phyloP scores from a whole-genome alignment of 2,329 filamentous ascomycete species.

The Torrubiellomyces zombiae region DNA sequence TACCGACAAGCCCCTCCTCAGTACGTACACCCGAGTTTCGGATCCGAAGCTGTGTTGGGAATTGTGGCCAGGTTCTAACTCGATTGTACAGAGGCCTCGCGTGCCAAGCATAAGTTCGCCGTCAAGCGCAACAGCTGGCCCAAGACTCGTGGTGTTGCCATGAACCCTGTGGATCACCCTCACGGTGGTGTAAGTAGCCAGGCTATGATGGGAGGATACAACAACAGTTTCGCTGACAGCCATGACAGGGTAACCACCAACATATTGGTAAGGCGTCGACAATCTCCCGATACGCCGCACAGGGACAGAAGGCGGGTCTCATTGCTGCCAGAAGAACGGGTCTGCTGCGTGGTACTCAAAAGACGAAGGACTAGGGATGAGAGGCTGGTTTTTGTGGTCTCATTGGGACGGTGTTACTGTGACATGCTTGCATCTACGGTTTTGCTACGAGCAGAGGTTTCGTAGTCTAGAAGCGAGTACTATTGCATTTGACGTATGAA shows the following conservation, averaged over 20 bases:
- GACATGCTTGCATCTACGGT: conserved; percentile 41
- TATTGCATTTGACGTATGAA: conserved; percentile 32
- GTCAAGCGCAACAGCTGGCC: conserved; percentile 99
- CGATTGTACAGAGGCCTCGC: conserved; percentile 71
- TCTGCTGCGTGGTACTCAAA: conserved; percentile 99
- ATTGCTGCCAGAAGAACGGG: conserved; percentile 98
- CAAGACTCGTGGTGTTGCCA: conserved; percentile 99
- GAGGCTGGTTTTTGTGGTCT: conserved; percentile 33
- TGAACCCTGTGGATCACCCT: conserved; percentile 99
- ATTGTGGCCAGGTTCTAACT: conserved; percentile 3
- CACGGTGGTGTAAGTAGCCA: conserved; percentile 68
- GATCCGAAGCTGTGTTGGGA: too few species aligned
- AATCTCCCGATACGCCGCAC: conserved; percentile 92
- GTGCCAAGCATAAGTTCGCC: conserved; percentile 99
- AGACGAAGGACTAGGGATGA: conserved; percentile 99
- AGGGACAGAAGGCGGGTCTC: conserved; percentile 99
- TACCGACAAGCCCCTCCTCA: conserved; percentile 98
- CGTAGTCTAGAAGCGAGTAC: conserved; percentile 32
- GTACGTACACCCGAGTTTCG: conserved; percentile 44
- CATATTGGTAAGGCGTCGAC: conserved; percentile 99
- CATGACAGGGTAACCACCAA: conserved; percentile 84
- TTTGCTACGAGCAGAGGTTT: conserved; percentile 29
- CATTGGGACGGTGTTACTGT: conserved; percentile 50
- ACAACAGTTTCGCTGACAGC: conserved; percentile 34
- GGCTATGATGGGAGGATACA: too few species aligned